A percentile compares a stretch with the other conserved stretches of the same genome.
Evolutionary conservation across 805 yeast species (phyloP).

Genomic region (Cyberlindnera suaveolens): DNA sequence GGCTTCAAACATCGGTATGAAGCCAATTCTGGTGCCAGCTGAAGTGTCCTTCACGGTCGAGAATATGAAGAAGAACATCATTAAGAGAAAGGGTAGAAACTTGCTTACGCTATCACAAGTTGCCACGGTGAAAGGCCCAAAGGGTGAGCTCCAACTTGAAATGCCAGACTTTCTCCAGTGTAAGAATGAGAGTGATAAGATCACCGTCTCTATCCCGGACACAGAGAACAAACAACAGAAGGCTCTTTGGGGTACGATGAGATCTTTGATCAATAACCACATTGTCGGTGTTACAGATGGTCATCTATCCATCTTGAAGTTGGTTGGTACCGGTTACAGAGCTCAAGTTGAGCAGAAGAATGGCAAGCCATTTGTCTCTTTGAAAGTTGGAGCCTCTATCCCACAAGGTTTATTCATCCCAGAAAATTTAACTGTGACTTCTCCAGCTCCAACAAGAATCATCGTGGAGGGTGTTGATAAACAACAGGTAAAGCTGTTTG

Average conservation of each 20-base stretch:
- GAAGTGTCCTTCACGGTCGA: constrained; percentile 48
- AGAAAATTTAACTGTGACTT: constrained; percentile 59
- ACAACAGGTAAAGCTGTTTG: constrained; percentile 81
- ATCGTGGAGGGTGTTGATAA: constrained; percentile 83
- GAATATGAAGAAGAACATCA: constrained; percentile 47
- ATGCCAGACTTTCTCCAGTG: constrained; percentile 68
- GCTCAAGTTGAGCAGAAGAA: constrained; percentile 61
- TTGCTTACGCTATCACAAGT: constrained; percentile 50
- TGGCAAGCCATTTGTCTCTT: constrained; percentile 48
- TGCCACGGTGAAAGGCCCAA: constrained; percentile 68
- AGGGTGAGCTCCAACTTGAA: constrained; percentile 56
- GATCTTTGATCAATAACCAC: constrained; percentile 72
- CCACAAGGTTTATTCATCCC: constrained; percentile 77
- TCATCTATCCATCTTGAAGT: constrained; percentile 76
- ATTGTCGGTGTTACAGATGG: constrained; percentile 90
- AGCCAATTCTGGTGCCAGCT: constrained; percentile 64
- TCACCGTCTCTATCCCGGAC: constrained; percentile 53
- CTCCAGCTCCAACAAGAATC: constrained; percentile 83
- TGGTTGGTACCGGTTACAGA: constrained; percentile 97
- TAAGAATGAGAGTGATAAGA: constrained; percentile 30
- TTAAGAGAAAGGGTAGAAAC: constrained; percentile 62
- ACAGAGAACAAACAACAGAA: constrained; percentile 60
- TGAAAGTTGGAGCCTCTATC: constrained; percentile 86
- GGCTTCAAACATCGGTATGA: constrained; percentile 70
- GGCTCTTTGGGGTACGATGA: constrained; percentile 92